A percentile compares a stretch with the other conserved stretches of the same genome.
Evolutionary conservation across 352 stramenopile genomes (phyloP).

Genomic region (Globisporangium cylindrosporum): DNA sequence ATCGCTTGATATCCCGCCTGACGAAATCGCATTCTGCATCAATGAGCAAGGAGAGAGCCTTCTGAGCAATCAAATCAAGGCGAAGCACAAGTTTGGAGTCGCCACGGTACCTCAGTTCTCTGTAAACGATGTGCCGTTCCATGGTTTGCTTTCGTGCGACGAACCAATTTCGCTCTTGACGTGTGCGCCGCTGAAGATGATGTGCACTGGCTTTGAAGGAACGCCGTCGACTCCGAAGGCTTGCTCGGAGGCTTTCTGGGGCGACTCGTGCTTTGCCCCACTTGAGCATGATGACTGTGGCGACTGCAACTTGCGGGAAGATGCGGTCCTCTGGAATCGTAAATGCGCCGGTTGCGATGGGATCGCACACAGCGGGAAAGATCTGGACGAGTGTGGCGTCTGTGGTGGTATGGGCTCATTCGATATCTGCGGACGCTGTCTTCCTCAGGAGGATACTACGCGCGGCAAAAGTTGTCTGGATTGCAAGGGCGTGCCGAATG

Average conservation of each 20-base stretch:
- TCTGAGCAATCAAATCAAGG: constrained; percentile 14
- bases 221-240: constrained; percentile 1
- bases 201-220: constrained; percentile 1
- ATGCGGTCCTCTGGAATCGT: constrained; percentile 20
- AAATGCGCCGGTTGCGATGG: constrained; percentile 28
- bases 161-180: constrained; percentile 2
- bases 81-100: constrained; percentile 21
- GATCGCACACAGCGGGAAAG: constrained; percentile 24
- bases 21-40: background rate
- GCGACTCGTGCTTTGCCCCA: constrained; percentile 14
- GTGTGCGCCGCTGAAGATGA: background rate
- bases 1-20: background rate
- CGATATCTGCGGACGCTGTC: constrained; percentile 27
- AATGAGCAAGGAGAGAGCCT: constrained; percentile 1
- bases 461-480: constrained; percentile 26
- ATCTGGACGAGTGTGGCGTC: constrained; percentile 26
- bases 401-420: constrained; percentile 31
- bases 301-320: constrained; percentile 13
- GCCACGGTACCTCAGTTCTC: constrained; percentile 25
- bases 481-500: constrained; percentile 29
- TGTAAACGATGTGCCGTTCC: constrained; percentile 27
- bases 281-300: constrained; percentile 27
- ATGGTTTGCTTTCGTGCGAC: constrained; percentile 2
- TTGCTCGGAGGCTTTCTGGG: constrained; percentile 25
- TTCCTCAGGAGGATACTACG: constrained; percentile 20